Evolutionary conservation across 2,329 filamentous ascomycete species (phyloP), one percentile per base, ranked within the genome.

Genomic region (Diatrype stigma): DNA sequence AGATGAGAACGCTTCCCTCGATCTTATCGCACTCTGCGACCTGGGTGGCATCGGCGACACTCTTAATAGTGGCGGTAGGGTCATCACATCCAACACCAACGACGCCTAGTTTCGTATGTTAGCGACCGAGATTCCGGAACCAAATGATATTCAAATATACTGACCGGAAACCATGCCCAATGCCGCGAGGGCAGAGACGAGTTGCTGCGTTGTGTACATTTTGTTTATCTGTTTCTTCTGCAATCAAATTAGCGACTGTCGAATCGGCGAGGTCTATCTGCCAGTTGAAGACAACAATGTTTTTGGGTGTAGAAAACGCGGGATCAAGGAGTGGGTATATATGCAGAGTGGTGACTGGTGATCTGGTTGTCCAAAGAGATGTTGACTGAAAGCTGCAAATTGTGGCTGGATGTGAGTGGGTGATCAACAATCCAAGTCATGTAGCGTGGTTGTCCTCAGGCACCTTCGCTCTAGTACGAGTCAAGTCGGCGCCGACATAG

Each of bases 1-100:
- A 78, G 58, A 96, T 78, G 56, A 81, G 77, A 55, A 96, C 75
- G 67, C 81, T 78, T 63, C 87, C 90, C 47, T 80, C 73, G 66
- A 89, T 79, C 50, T 81, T 87, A n/a, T 72, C 67, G 80, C 92
- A 96, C 56, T 67, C 63, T 49, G 79, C 69, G 53, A 93, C 73
- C 46, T 67, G 68, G 17, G 76, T 77, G 51, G 81, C 84, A 65
- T 89, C 79, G 60, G 82, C 80, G 49, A 75, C 79, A 71, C 80
- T 85, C 69, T 78, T 78, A 73, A 90, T 77, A 59, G 81, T 84
- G 55, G 73, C 71, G 17, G 73, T 73, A 47, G 63, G 51, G 53
- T 68, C 63, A 46, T 63, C 63, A 63, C 68, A 73, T 47, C 57
- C 46, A n/a, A 67, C 45, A 49, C 56, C 60, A 42, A 62, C 53